A percentile compares a stretch with the other conserved stretches of the same genome.
These are phyloP conservation scores for Obelidium mucronatum DNA, from an alignment of 192 early-diverging fungal genomes.

Conservation along the genomic window DNA sequence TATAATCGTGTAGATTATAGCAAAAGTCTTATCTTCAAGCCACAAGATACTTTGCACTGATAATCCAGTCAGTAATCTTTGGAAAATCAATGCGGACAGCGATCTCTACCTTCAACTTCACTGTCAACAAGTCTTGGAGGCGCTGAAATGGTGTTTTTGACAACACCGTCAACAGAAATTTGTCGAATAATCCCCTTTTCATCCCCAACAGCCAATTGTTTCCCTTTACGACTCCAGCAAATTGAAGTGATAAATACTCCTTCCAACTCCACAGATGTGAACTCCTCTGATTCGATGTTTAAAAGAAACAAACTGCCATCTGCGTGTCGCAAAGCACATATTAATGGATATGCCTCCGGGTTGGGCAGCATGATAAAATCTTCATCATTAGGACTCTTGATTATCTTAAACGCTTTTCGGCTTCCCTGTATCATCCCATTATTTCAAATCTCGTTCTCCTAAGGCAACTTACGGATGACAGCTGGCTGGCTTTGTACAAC, in stretches of 20 bases:
- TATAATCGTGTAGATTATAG: slow-evolving; percentile 66
- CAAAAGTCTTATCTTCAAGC: slow-evolving; percentile 75
- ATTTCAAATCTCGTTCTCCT: not conserved
- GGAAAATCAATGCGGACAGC: no score
- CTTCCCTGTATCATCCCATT: not conserved
- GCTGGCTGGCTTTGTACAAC: not conserved
- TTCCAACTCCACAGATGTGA: not conserved
- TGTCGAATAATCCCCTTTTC: slow-evolving; percentile 65
- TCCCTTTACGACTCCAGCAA: slow-evolving; percentile 90
- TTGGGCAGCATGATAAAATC: slow-evolving; percentile 28
- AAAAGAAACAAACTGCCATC: slow-evolving; percentile 7
- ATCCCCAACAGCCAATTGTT: slow-evolving; percentile 83
- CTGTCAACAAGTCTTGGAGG: slow-evolving; percentile 36
- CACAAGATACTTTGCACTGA: slow-evolving; percentile 75
- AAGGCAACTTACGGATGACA: not conserved
- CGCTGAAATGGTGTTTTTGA: slow-evolving; percentile 61
- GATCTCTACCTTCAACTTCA: not conserved
- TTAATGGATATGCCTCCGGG: slow-evolving; percentile 28
- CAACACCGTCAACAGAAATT: slow-evolving; percentile 65
- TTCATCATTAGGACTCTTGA: slow-evolving; percentile 4
- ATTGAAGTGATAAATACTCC: slow-evolving; percentile 39
- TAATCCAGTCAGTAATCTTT: no score
- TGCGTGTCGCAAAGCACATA: not conserved
- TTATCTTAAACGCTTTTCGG: not conserved
- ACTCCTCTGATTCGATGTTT: slow-evolving; percentile 15